Evolutionary conservation across 2,329 filamentous ascomycete genomes (phyloP), one percentile per base, ranked within the genome.

Genomic region (Pestalotiopsis fici): DNA sequence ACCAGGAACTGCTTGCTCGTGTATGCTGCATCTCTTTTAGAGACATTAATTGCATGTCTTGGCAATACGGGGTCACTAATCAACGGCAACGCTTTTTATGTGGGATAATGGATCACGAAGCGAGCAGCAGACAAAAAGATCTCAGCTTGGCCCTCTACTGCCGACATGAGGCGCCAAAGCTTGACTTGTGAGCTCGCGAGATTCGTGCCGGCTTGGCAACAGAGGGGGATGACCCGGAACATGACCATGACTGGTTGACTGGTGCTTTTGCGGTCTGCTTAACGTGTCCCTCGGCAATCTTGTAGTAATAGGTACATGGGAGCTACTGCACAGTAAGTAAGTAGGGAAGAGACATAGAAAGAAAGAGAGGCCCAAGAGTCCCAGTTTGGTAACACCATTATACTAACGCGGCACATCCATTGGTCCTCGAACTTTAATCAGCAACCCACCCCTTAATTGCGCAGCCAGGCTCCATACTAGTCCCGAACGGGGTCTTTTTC

Each of bases 391-490:
- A 57, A 31, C 55, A 31, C 55, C 27, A 27, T 27, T 31, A 57
- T 57, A 57, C 55, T 57, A 39, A 39, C 59, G 59, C 59, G 59
- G 35, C 59, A 23, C 6, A 50, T 55, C 18, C 3, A 55, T 64
- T 64, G 62, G 62, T 39, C 62, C 37, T 56, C 62, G 62, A 31
- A 43, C 59, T 23, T 47, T 39, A 62, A 25, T 23, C 59, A 62
- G 35, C n/a, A 50, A 62, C 59, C 39, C 55, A 23, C 55, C 59
- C 59, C 59, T 62, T 62, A 62, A 62, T 62, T 62, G 59, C 59
- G 59, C 39, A 62, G 35, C 23, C 39, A 37, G 59, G 5, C 35
- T 35, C 59, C n/a, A 31, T 50, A 25, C 37, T 21, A 21, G 39
- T 18, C 57, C 28, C 57, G 28, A 21, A 31, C 25, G 27, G n/a